Percentiles rank a stretch among this genome's conserved stretches.
Conservation (phyloP, 1,139 yeast genomes). For the Lodderomyces metapsilosis region DNA sequence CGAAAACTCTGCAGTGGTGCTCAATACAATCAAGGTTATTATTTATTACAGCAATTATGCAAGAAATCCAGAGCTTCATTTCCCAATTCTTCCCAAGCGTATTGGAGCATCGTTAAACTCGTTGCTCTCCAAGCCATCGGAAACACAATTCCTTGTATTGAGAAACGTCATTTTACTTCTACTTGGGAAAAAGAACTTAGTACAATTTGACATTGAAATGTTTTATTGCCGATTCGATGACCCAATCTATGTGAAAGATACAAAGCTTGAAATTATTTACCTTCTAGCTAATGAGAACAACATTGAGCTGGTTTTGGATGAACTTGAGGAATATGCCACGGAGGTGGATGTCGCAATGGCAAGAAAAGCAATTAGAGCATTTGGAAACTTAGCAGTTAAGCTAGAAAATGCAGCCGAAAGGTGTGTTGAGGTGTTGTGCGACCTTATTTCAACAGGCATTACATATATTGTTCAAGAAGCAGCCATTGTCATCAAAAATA, state of each 20-base stretch:
- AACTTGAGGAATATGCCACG: slow-evolving; percentile 81
- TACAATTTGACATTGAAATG: slow-evolving; percentile 66
- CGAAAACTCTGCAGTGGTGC: slow-evolving; percentile 77
- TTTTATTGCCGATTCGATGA: slow-evolving; percentile 84
- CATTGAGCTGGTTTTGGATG: slow-evolving; percentile 62
- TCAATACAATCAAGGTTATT: slow-evolving; percentile 72
- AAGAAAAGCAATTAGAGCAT: slow-evolving; percentile 82
- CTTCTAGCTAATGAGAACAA: slow-evolving; percentile 69
- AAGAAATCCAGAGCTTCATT: slow-evolving; percentile 36
- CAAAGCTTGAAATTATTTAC: slow-evolving; percentile 84
- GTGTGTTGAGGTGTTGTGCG: slow-evolving; percentile 64
- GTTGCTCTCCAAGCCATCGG: slow-evolving; percentile 74
- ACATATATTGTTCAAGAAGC: slow-evolving; percentile 82
- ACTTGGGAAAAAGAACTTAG: slow-evolving; percentile 61
- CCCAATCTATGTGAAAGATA: slow-evolving; percentile 84
- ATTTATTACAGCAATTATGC: slow-evolving; percentile 74
- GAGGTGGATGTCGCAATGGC: slow-evolving; percentile 86
- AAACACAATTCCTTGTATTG: slow-evolving; percentile 77
- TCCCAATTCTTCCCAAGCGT: slow-evolving; percentile 56
- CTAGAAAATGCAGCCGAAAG: slow-evolving; percentile 52
- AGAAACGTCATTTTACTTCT: slow-evolving; percentile 77
- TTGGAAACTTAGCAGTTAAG: slow-evolving; percentile 85
- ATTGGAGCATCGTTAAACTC: slow-evolving; percentile 73
- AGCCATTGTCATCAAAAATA: slow-evolving; percentile 71
- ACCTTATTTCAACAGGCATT: slow-evolving; percentile 62